Evolutionary conservation across 1,139 yeast species (phyloP).

Genomic region (Lodderomyces pseudojiufengensis): DNA sequence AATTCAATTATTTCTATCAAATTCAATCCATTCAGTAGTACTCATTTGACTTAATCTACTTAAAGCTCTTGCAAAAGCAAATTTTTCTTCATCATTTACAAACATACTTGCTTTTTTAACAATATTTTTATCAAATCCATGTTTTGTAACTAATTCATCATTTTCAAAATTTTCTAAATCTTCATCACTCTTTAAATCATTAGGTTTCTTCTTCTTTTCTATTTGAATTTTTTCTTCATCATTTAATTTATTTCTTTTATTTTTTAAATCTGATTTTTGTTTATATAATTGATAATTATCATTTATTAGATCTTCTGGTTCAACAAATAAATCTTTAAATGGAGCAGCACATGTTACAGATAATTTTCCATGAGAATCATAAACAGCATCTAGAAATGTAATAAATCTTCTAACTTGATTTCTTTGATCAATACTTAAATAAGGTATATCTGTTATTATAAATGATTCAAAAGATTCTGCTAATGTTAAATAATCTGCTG

Average conservation of each 20-base stretch:
- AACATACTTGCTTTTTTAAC: conserved; percentile 82
- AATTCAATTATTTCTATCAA: conserved; percentile 11
- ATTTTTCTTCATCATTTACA: conserved; percentile 85
- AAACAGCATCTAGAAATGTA: conserved; percentile 91
- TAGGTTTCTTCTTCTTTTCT: not conserved
- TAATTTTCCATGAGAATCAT: conserved; percentile 80
- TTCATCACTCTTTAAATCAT: conserved; percentile 22
- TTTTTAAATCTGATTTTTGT: conserved; percentile 2
- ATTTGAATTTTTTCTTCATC: not conserved
- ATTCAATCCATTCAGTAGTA: conserved; percentile 84
- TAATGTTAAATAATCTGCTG: conserved; percentile 87
- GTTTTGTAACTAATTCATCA: conserved; percentile 62
- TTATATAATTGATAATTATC: conserved; percentile 48
- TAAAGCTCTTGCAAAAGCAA: conserved; percentile 94
- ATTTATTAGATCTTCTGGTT: conserved; percentile 59
- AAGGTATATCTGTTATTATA: conserved; percentile 88
- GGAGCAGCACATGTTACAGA: conserved; percentile 89
- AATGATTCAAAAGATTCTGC: conserved; percentile 77
- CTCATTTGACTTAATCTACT: conserved; percentile 92
- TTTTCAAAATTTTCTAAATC: conserved; percentile 39
- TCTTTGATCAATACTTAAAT: conserved; percentile 68
- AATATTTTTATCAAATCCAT: conserved; percentile 70
- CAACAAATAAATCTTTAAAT: conserved; percentile 80
- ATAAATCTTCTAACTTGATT: conserved; percentile 88
- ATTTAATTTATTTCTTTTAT: conserved; percentile 23